phyloP scores from a whole-genome alignment of 2,329 filamentous ascomycete genomes.

The Paraphaeosphaeria sporulosa region DNA sequence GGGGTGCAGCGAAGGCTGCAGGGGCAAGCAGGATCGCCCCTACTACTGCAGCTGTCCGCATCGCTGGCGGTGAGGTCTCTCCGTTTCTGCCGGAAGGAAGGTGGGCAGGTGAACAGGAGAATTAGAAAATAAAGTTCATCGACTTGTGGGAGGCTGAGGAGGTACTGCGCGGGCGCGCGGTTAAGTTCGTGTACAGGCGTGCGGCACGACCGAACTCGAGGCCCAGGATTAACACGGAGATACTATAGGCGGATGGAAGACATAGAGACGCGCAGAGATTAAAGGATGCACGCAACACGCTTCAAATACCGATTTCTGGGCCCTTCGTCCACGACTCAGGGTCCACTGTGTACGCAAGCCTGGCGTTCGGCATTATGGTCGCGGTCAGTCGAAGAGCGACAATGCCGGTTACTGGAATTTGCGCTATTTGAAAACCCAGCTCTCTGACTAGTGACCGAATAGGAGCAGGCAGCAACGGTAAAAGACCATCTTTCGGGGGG shows the following conservation, averaged over 20 bases:
- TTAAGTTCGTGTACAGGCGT: constrained; percentile 5
- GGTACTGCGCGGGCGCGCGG: constrained; percentile 7
- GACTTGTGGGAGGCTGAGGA: constrained; percentile 2
- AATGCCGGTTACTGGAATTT: constrained; percentile 2
- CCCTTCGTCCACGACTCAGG: constrained; percentile 7
- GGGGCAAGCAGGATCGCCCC: constrained; percentile 25
- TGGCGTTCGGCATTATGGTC: neutral
- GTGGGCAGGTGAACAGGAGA: constrained; percentile 12
- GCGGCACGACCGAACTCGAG: constrained; percentile 5
- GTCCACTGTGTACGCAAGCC: neutral
- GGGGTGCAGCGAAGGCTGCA: constrained; percentile 19
- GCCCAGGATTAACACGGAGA: constrained; percentile 18
- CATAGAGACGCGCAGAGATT: constrained; percentile 12
- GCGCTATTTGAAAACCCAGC: neutral
- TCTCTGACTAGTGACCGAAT: neutral
- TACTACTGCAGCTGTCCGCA: constrained; percentile 30
- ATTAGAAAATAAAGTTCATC: constrained; percentile 10
- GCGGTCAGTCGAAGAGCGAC: neutral
- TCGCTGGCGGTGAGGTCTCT: constrained; percentile 16
- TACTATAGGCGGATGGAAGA: constrained; percentile 8
- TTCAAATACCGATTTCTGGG: constrained; percentile 9
- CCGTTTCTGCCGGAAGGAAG: constrained; percentile 2
- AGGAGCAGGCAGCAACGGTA: neutral
- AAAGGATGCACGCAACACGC: constrained; percentile 8
- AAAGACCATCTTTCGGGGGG: neutral